Evolutionary conservation across 2,329 filamentous ascomycete genomes (phyloP).

Genomic region (Fusarium sp.): DNA sequence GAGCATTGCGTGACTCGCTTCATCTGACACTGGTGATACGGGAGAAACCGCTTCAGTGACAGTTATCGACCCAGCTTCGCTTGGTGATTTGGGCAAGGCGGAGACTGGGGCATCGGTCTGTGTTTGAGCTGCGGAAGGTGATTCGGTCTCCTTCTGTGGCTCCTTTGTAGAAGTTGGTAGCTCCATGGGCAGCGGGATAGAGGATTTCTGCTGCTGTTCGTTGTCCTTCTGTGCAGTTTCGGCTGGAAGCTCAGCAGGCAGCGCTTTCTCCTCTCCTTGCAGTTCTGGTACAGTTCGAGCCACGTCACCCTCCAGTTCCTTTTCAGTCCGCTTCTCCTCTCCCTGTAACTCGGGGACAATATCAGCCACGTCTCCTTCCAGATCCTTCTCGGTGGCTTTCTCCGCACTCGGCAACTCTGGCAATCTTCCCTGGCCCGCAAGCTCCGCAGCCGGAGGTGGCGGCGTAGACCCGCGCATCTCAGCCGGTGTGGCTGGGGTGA

Average conservation of each 20-base stretch:
- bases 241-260: not conserved
- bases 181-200: not conserved
- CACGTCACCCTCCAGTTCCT: not conserved
- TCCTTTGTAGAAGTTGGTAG: not conserved
- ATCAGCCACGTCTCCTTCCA: not conserved
- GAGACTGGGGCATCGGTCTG: not conserved
- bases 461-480: not conserved
- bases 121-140: not conserved
- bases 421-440: not conserved
- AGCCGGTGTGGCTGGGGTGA: not conserved
- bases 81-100: not conserved
- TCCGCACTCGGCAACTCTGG: not conserved
- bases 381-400: not conserved
- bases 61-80: not conserved
- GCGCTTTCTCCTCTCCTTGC: not conserved
- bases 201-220: not conserved
- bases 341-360: not conserved
- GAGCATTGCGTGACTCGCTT: not conserved
- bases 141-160: not conserved
- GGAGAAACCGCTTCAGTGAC: not conserved
- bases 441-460: not conserved
- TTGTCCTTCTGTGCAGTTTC: not conserved
- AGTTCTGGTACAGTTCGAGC: not conserved
- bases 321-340: not conserved
- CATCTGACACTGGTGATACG: not conserved